Evolutionary conservation across 2,329 filamentous ascomycete species (phyloP).

Genomic region (Lachnellula hyalina): DNA sequence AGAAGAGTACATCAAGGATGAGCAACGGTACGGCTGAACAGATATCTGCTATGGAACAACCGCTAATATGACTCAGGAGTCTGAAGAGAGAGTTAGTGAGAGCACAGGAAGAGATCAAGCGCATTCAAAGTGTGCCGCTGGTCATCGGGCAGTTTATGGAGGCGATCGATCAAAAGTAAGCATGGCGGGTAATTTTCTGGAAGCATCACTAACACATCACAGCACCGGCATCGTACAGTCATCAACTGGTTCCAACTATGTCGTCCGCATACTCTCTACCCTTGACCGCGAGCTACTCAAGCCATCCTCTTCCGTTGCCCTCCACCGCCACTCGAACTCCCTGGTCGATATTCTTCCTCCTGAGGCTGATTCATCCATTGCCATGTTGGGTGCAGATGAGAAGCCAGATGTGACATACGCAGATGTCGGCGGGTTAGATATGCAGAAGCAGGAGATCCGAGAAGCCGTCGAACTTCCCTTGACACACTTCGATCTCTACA

Average conservation of each 20-base stretch:
- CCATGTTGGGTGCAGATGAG: conserved; percentile 93
- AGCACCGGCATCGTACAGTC: conserved; percentile 98
- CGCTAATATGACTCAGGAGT: conserved; percentile 52
- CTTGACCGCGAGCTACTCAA: conserved; percentile 98
- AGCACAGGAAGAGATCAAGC: conserved; percentile 98
- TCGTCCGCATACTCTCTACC: conserved; percentile 95
- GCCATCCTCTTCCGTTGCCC: conserved; percentile 92
- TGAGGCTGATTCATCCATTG: conserved; percentile 96
- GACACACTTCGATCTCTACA: conserved; percentile 97
- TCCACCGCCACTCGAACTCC: conserved; percentile 97
- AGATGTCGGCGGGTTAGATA: conserved; percentile 94
- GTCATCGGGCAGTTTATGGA: conserved; percentile 99
- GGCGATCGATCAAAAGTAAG: conserved; percentile 97
- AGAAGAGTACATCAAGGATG: conserved; percentile 99
- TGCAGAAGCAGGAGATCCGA: conserved; percentile 99
- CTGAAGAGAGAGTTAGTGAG: conserved; percentile 95
- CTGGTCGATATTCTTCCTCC: conserved; percentile 98
- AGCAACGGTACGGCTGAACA: conserved; percentile 65
- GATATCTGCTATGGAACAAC: background rate
- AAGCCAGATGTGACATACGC: conserved; percentile 98
- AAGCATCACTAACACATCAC: conserved; percentile 17
- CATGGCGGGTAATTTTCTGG: background rate
- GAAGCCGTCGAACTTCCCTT: conserved; percentile 95
- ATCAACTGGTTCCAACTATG: conserved; percentile 97
- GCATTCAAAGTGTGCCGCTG: conserved; percentile 95